Base-by-base conservation (phyloP, 2,329 filamentous ascomycete genomes). In the Claviceps purpurea region DNA sequence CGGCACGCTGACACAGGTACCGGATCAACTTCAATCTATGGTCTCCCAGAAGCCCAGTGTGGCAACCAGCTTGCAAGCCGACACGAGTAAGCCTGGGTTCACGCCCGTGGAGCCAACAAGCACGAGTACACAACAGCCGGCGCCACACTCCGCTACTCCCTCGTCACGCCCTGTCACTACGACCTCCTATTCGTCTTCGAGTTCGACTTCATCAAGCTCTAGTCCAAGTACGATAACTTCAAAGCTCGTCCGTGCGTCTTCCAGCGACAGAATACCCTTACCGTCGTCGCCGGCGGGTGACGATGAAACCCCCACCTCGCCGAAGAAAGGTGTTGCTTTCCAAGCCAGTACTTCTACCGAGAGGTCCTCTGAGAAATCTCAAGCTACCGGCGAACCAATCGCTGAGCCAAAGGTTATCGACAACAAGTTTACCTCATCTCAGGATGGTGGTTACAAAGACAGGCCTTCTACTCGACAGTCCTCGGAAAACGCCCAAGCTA, bases 11-110 rank as follows among this genome's bases (percentile, higher is more conserved):
- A 54, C 59, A 1, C 47, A 56, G 1, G 55, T 54, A 1, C 42
- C 49, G 2, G 26, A 57, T 2, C 54, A 52, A 0, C 59, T 59
- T 3, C 58, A 68, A 22, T 60, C 61, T 20, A 54, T 56, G 2
- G 59, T 62, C 7, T 58, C 61, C 26, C 54, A 52, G 10, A 47
- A 55, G 37, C 57, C 59, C 3, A 51, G 55, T 5, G 50, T 64
- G 1, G 55, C 52, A 45, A 67, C 63, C 7, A 60, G 55, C 14
- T 55, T 55, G 6, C 64, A 68, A 50, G 56, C 55, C 3, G 50
- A 57, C 18, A 58, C 59, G 14, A 62, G 61, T 47, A 45, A 52
- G 8, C 52, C 52, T 1, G 52, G 45, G 5, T 65, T 64, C 49
- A 56, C 52, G 22, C 49, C 56, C 6, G 47, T 64, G 8, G 10